Conservation (phyloP, 805 yeast species). For the Suhomyces sp. region DNA sequence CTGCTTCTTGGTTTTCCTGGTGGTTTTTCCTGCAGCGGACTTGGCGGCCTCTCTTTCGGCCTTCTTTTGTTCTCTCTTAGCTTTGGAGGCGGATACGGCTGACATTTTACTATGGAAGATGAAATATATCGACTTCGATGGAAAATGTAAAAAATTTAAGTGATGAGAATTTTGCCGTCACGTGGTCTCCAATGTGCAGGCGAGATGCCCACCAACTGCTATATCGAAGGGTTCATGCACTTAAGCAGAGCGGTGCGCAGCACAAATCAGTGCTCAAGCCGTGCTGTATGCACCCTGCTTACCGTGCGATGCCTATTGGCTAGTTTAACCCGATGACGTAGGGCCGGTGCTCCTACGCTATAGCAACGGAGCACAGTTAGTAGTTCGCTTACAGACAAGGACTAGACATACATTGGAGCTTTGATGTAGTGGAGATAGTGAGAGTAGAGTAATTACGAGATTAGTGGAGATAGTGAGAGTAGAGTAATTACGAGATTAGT, state of each 20-base stretch:
- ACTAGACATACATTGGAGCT: no score
- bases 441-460: no score
- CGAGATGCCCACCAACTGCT: background rate
- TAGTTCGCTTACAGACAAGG: no score
- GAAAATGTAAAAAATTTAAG: background rate
- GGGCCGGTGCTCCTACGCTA: background rate
- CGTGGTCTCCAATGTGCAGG: background rate
- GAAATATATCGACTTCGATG: background rate
- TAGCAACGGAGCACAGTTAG: no score
- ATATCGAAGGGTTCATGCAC: no score
- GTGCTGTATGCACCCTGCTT: background rate
- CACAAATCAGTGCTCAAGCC: background rate
- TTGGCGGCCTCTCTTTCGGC: slow-evolving; percentile 53
- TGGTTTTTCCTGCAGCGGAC: slow-evolving; percentile 65
- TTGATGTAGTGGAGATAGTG: no score
- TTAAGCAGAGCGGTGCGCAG: no score
- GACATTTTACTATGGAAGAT: slow-evolving; percentile 28
- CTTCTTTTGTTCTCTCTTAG: slow-evolving; percentile 97
- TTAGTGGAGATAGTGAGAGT: no score
- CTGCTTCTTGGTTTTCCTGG: slow-evolving; percentile 62
- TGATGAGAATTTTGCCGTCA: slow-evolving; percentile 4
- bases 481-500: no score
- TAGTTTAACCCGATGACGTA: background rate
- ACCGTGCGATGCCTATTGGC: background rate
- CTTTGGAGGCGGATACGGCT: slow-evolving; percentile 82